These are phyloP conservation scores for Dittrichia graveolens DNA, from an alignment of 129 eudicot species.

Conservation along the genomic window DNA sequence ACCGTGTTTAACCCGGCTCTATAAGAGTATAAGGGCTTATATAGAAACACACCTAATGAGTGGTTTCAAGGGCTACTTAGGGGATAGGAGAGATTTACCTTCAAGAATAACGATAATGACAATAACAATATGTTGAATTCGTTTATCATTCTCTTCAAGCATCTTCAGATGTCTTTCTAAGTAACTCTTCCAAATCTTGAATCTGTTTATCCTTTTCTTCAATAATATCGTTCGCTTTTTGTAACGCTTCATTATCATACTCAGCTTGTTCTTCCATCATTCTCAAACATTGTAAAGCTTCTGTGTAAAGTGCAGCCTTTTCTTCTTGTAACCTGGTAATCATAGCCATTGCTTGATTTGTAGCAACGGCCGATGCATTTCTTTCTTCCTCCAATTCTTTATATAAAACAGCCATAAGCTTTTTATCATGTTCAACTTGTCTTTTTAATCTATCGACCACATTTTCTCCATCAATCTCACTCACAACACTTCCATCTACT, in stretches of 20 bases:
- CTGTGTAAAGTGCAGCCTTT: conserved; percentile 84
- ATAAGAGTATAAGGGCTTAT: neutral
- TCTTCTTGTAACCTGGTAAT: conserved; percentile 96
- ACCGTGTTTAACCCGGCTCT: neutral
- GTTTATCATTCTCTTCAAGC: conserved; percentile 4
- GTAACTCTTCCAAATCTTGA: conserved; percentile 57
- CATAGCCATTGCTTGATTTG: conserved; percentile 98
- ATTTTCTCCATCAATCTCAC: conserved; percentile 91
- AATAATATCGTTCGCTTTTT: conserved; percentile 70
- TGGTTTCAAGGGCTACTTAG: conserved; percentile 4
- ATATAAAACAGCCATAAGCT: conserved; percentile 58
- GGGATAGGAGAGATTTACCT: neutral
- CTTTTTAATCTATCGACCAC: conserved; percentile 65
- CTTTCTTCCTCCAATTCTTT: conserved; percentile 96
- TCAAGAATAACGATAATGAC: neutral
- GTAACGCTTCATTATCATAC: conserved; percentile 79
- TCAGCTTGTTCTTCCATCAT: conserved; percentile 99
- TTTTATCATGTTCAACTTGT: conserved; percentile 87
- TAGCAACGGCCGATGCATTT: conserved; percentile 90
- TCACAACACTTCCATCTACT: conserved; percentile 70
- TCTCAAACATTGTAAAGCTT: conserved; percentile 84
- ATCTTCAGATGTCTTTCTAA: conserved; percentile 42
- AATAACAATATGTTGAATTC: neutral
- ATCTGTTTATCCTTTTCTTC: conserved; percentile 74
- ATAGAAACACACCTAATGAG: neutral